A percentile compares a stretch with the other conserved stretches of the same genome.
Evolutionary conservation across 257 asterid species (phyloP).

Genomic region (Linaria vulgaris): DNA sequence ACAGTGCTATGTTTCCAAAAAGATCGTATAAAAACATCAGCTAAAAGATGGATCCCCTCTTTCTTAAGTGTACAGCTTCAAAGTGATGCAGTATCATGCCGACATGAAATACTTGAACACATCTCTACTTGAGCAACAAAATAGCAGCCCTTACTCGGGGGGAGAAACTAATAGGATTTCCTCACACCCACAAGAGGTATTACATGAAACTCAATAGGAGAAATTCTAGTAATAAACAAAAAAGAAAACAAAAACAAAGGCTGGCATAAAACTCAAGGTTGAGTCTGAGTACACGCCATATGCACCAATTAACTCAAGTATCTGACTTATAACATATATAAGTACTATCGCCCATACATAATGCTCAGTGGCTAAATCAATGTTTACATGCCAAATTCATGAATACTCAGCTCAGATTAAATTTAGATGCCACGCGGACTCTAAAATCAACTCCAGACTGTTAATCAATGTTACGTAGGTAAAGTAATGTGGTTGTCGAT

Average conservation of each 20-base stretch:
- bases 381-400: neutral
- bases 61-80: too few species aligned
- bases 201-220: neutral
- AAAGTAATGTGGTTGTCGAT: neutral
- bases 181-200: neutral
- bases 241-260: neutral
- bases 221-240: neutral
- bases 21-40: too few species aligned
- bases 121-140: neutral
- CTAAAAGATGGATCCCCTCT: too few species aligned
- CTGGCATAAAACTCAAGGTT: neutral
- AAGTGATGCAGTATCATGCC: too few species aligned
- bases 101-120: neutral
- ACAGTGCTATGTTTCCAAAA: too few species aligned
- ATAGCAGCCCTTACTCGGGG: neutral
- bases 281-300: neutral
- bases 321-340: neutral
- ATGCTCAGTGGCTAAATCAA: neutral
- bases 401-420: neutral
- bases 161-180: constrained; percentile 5
- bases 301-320: neutral
- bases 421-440: neutral
- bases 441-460: constrained; percentile 9
- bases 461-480: neutral
- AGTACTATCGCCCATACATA: neutral